Base-by-base conservation (phyloP, 2,329 filamentous ascomycete species). In the Penicillium oxalicum region DNA sequence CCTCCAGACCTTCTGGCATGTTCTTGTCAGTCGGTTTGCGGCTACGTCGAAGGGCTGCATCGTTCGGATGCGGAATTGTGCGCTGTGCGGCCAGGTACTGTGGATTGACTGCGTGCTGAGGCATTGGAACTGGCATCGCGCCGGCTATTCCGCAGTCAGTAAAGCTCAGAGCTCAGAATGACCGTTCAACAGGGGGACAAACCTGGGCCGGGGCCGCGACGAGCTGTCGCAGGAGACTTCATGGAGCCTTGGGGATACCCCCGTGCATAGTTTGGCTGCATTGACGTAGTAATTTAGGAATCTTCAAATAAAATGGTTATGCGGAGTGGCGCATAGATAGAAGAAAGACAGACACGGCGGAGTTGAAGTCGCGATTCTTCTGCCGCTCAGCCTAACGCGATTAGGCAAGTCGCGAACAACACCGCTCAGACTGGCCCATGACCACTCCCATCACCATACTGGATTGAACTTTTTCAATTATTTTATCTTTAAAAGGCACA, bases 21-120 rank as follows among this genome's bases (percentile, higher is more conserved):
- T 89, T 93, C 77, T 89, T 95, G 71, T 98, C 93, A 50, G 90
- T 96, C 1, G 93, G 93, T 70, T 91, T 94, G 65, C 84, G 83
- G 64, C 88, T 89, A 59, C 88, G 83, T 52, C 90, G 83, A 69
- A 91, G 89, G 40, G 86, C 83, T 54, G 65, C 63, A 39, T 72
- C 69, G 29, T 66, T 69, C 26, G 66, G 65, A 39, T 68, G 66
- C 33, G 64, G 53, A 52, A 67, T 66, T 47, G 61, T 59, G 49
- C 69, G 69, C 55, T 67, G 67, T 24, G 63, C 56, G 26, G 67
- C 52, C 53, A 70, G 61, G 49, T 68, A 68, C 46, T 71, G 70
- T 25, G 65, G 61, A 39, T 68, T 61, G 24, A 67, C 61, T 18
- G 68, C 61, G 49, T 72, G 69, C 49, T 68, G 68, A 35, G 63